These are phyloP conservation scores for Plasmopara muralis DNA, from an alignment of 352 stramenopile genomes.

Conservation along the genomic window DNA sequence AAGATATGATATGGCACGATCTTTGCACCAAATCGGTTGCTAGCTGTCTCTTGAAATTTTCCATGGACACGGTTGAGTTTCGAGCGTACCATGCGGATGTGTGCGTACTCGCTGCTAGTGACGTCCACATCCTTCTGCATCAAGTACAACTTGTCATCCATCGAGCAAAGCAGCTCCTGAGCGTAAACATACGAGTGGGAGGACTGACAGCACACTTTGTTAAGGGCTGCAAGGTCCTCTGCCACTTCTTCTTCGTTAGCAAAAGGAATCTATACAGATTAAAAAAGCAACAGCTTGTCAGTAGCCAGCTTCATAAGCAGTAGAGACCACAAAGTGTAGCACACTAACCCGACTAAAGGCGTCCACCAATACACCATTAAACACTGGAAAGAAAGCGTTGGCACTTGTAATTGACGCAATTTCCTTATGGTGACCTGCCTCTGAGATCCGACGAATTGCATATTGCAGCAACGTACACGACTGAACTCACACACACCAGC, in stretches of 20 bases:
- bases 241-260: conserved; percentile 70
- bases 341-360: conserved; percentile 57
- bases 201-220: conserved; percentile 82
- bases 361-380: conserved; percentile 74
- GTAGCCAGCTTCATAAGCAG: not conserved
- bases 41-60: conserved; percentile 70
- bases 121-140: conserved; percentile 35
- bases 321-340: not conserved
- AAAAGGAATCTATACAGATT: conserved; percentile 57
- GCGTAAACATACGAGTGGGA: conserved; percentile 81
- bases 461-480: conserved; percentile 81
- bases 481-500: conserved; percentile 23
- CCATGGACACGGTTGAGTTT: conserved; percentile 66
- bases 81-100: conserved; percentile 54
- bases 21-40: conserved; percentile 55
- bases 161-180: conserved; percentile 61
- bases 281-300: not conserved
- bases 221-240: conserved; percentile 62
- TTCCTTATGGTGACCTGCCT: conserved; percentile 83
- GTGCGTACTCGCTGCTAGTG: conserved; percentile 25
- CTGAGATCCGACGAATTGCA: conserved; percentile 78
- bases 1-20: conserved; percentile 70
- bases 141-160: conserved; percentile 61
- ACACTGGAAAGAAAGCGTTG: conserved; percentile 82
- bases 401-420: conserved; percentile 81